Evolutionary conservation across 352 stramenopile genomes (phyloP).

Genomic region (Phytophthora boehmeriae): DNA sequence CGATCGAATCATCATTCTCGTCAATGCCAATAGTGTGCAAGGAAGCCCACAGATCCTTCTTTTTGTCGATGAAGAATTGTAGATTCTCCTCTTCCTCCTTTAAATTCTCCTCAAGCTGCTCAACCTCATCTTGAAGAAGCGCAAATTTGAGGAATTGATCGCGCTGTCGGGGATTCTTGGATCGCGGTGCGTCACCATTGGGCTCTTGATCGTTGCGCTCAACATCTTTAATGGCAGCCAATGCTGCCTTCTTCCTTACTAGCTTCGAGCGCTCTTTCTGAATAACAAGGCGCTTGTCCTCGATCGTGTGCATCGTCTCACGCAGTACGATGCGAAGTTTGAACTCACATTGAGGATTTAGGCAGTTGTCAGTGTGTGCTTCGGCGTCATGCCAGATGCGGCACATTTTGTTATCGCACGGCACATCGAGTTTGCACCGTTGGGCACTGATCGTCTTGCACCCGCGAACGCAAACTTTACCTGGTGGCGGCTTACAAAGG

Average conservation of each 20-base stretch:
- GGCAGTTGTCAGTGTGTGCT: conserved; percentile 54
- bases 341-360: conserved; percentile 59
- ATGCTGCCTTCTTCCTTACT: neutral
- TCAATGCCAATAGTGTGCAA: conserved; percentile 37
- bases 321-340: conserved; percentile 57
- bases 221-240: neutral
- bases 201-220: neutral
- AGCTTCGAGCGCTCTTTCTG: neutral
- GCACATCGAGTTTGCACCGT: conserved; percentile 50
- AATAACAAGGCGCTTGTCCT: conserved; percentile 27
- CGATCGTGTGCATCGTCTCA: conserved; percentile 63
- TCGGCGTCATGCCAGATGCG: conserved; percentile 66
- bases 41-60: neutral
- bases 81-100: neutral
- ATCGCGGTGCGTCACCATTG: neutral
- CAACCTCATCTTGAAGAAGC: neutral
- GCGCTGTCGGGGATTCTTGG: neutral
- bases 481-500: conserved; percentile 49
- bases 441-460: conserved; percentile 52
- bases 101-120: neutral
- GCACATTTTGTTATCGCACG: conserved; percentile 56
- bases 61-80: neutral
- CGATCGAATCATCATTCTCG: conserved; percentile 44
- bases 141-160: neutral
- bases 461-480: conserved; percentile 38